phyloP scores from a whole-genome alignment of 169 alveolate species.

The Amoebophrya sp. region DNA sequence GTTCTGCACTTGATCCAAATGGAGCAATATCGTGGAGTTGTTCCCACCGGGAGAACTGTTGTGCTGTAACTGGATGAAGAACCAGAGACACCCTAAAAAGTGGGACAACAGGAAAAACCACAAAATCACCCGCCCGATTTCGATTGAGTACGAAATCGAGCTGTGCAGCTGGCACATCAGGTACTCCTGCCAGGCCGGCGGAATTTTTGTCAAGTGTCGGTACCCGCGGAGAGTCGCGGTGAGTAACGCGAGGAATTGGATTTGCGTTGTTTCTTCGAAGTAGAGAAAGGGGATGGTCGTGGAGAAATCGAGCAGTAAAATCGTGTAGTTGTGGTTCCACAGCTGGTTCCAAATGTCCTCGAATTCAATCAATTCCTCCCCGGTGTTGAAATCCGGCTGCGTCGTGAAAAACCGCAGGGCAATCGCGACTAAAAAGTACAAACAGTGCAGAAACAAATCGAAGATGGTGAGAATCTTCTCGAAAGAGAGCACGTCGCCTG shows the following conservation, averaged over 20 bases:
- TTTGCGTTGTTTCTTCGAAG: not conserved
- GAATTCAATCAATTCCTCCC: not conserved
- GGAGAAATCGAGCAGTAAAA: not conserved
- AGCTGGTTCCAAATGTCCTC: not conserved
- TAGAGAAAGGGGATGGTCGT: not conserved
- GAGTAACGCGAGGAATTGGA: no score
- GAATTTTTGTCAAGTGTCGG: not conserved
- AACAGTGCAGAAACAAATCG: not conserved
- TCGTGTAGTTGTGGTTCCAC: not conserved
- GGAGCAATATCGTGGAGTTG: not conserved
- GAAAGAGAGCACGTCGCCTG: not conserved
- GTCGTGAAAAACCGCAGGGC: not conserved
- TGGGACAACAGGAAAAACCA: slow-evolving; percentile 3
- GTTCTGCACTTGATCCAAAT: not conserved
- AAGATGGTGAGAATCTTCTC: not conserved
- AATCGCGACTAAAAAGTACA: not conserved
- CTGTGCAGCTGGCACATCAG: not conserved
- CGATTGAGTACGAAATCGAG: not conserved
- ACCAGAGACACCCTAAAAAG: not conserved
- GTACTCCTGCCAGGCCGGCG: not conserved
- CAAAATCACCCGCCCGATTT: not conserved
- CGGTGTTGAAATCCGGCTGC: not conserved
- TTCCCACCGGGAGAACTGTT: no score
- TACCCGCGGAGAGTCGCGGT: not conserved
- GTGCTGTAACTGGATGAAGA: not conserved